Evolutionary conservation across 2,329 filamentous ascomycete species (phyloP).

Genomic region (Alternaria atra): DNA sequence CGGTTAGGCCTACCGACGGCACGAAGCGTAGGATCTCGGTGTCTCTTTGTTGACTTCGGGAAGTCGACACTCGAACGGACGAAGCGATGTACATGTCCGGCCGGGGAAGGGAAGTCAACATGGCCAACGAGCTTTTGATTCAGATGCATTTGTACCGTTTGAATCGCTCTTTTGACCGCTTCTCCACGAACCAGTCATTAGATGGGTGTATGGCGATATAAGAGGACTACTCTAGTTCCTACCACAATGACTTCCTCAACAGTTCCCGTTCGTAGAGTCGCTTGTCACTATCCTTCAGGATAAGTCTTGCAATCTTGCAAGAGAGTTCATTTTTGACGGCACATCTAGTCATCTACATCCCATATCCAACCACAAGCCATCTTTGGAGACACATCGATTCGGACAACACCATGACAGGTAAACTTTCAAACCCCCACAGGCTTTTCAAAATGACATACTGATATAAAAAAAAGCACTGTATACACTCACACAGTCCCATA

Average conservation of each 20-base stretch:
- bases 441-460: not conserved
- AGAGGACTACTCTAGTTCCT: not conserved
- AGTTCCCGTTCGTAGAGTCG: not conserved
- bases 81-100: constrained; percentile 14
- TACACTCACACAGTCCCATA: constrained; percentile 8
- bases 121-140: constrained; percentile 11
- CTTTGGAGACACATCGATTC: not conserved
- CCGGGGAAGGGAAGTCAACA: constrained; percentile 23
- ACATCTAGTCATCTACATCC: not conserved
- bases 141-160: constrained; percentile 16
- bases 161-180: constrained; percentile 22
- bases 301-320: not conserved
- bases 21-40: not conserved
- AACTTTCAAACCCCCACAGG: not conserved
- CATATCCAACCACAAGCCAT: not conserved
- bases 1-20: not conserved
- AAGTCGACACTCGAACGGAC: constrained; percentile 9
- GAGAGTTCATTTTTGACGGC: not conserved
- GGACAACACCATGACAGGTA: constrained; percentile 27
- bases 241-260: not conserved
- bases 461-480: constrained; percentile 18
- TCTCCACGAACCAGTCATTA: not conserved
- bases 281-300: not conserved
- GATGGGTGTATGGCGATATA: constrained; percentile 8
- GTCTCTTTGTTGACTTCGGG: constrained; percentile 13